phyloP scores from a whole-genome alignment of 345 rosid genomes.

The Odontarrhena argentea region DNA sequence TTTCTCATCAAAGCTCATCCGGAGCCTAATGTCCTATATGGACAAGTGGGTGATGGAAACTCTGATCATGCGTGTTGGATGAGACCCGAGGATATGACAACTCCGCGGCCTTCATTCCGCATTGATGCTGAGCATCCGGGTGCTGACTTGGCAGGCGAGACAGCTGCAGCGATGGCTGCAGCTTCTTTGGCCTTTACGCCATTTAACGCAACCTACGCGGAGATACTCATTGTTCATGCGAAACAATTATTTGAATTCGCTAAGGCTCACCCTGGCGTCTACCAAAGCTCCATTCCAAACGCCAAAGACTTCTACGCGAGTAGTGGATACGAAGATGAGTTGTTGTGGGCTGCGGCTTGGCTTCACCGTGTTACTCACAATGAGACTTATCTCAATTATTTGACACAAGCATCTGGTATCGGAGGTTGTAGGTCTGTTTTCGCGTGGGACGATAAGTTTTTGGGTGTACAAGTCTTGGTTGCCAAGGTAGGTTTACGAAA shows the following conservation, averaged over 20 bases:
- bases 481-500: conserved; percentile 59
- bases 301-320: conserved; percentile 51
- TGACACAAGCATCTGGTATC: conserved; percentile 60
- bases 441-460: conserved; percentile 93
- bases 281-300: conserved; percentile 42
- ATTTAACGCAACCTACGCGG: conserved; percentile 41
- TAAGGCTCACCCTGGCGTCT: conserved; percentile 38
- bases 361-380: conserved; percentile 76
- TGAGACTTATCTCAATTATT: conserved; percentile 64
- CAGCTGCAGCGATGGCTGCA: conserved; percentile 71
- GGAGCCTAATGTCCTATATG: conserved; percentile 51
- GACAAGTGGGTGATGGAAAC: conserved; percentile 60
- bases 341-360: conserved; percentile 98
- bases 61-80: conserved; percentile 69
- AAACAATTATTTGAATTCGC: conserved; percentile 57
- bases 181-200: conserved; percentile 56
- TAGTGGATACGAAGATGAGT: conserved; percentile 69
- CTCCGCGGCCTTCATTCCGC: conserved; percentile 49
- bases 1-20: conserved; percentile 69
- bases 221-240: conserved; percentile 53
- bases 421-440: conserved; percentile 69
- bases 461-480: conserved; percentile 84
- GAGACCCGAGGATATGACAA: conserved; percentile 81
- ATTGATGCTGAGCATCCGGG: conserved; percentile 58
- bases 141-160: conserved; percentile 68